Evolutionary conservation across 1,284 basidiomycete genomes (phyloP).

Genomic region (Cryptococcus sp.): DNA sequence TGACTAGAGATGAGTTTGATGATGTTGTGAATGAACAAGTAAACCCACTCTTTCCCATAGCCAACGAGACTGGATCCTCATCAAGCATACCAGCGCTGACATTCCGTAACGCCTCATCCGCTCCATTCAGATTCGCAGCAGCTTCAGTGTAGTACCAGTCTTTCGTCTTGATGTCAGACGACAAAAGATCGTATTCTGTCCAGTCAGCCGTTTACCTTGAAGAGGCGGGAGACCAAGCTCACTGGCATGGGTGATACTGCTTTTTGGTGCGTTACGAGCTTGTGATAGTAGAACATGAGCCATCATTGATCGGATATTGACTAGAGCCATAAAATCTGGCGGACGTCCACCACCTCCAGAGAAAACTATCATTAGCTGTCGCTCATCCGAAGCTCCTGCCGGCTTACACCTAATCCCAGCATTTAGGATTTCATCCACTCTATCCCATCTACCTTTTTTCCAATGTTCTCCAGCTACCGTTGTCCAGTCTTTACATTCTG

Average conservation of each 20-base stretch:
- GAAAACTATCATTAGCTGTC: slow-evolving; percentile 21
- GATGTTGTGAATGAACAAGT: neutral
- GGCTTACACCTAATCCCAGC: slow-evolving; percentile 44
- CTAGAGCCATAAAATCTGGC: slow-evolving; percentile 47
- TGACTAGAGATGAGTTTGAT: slow-evolving; percentile 52
- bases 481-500: slow-evolving; percentile 48
- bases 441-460: slow-evolving; percentile 31
- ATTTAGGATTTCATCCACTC: slow-evolving; percentile 41
- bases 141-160: slow-evolving; percentile 63
- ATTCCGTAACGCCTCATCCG: slow-evolving; percentile 61
- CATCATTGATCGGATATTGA: slow-evolving; percentile 68
- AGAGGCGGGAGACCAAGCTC: slow-evolving; percentile 38
- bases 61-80: slow-evolving; percentile 38
- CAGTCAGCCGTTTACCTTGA: slow-evolving; percentile 14
- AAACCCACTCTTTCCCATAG: slow-evolving; percentile 26
- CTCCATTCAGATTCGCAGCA: slow-evolving; percentile 63
- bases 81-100: slow-evolving; percentile 23
- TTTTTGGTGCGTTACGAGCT: slow-evolving; percentile 74
- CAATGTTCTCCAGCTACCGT: slow-evolving; percentile 47
- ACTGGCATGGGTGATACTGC: slow-evolving; percentile 68
- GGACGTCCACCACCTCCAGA: slow-evolving; percentile 20
- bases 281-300: slow-evolving; percentile 76
- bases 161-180: slow-evolving; percentile 57
- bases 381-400: neutral
- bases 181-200: slow-evolving; percentile 65